phyloP scores from a whole-genome alignment of 192 early-diverging fungal species.

The Podila epigama region DNA sequence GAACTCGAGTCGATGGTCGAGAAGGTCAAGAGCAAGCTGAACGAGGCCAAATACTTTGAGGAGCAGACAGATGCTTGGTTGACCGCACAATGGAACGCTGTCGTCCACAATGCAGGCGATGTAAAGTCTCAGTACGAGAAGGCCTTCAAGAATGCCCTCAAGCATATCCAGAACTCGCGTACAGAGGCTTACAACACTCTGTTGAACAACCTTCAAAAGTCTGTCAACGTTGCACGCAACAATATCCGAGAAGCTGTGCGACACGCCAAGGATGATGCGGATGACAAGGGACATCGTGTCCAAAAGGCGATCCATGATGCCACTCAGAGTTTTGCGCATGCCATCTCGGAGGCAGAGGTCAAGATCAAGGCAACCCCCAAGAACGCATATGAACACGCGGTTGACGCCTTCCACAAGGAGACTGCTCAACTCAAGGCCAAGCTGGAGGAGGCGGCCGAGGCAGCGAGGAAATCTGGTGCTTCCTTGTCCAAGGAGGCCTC shows the following conservation, averaged over 20 bases:
- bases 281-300: slow-evolving; percentile 11
- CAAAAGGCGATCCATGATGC: slow-evolving; percentile 27
- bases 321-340: slow-evolving; percentile 3
- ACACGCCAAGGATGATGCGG: slow-evolving; percentile 13
- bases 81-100: slow-evolving; percentile 38
- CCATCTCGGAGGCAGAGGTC: slow-evolving; percentile 21
- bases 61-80: slow-evolving; percentile 42
- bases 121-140: slow-evolving; percentile 25
- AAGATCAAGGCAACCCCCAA: slow-evolving; percentile 42
- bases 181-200: slow-evolving; percentile 24
- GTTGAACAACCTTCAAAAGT: slow-evolving; percentile 8
- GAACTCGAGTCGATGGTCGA: slow-evolving; percentile 24
- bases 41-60: slow-evolving; percentile 44
- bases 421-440: slow-evolving; percentile 27
- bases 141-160: slow-evolving; percentile 29
- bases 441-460: slow-evolving; percentile 26
- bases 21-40: slow-evolving; percentile 25
- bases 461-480: slow-evolving; percentile 18
- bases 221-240: slow-evolving; percentile 3
- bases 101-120: slow-evolving; percentile 32
- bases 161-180: slow-evolving; percentile 17
- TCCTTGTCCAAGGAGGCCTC: slow-evolving; percentile 22
- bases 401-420: slow-evolving; percentile 30
- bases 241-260: slow-evolving; percentile 19
- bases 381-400: slow-evolving; percentile 25